Percentiles rank a stretch among this genome's conserved stretches.
Conservation (phyloP, 495 filamentous ascomycete species). For the Alectoria sarmentosa region DNA sequence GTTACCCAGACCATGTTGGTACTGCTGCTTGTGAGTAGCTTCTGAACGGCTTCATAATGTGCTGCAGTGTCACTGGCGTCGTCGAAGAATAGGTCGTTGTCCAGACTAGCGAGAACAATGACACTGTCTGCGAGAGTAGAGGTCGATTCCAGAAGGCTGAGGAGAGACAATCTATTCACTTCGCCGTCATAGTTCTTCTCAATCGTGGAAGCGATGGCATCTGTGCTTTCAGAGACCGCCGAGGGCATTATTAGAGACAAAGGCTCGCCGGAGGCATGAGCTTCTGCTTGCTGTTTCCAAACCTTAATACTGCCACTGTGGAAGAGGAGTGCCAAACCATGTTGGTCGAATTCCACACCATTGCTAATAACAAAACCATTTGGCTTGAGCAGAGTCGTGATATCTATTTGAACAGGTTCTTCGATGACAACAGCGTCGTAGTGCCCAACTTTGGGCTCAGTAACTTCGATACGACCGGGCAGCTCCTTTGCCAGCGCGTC, state of each 20-base stretch:
- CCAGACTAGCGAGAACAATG: constrained; percentile 23
- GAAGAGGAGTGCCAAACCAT: constrained; percentile 17
- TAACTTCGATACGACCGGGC: constrained; percentile 11
- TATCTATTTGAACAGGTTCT: constrained; percentile 8
- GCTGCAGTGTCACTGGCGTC: constrained; percentile 7
- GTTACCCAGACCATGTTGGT: constrained; percentile 22
- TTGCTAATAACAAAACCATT: constrained; percentile 21
- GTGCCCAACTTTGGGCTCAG: constrained; percentile 15
- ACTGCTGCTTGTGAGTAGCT: constrained; percentile 13
- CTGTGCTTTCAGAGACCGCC: constrained; percentile 15
- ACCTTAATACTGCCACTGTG: constrained; percentile 9
- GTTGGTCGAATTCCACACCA: constrained; percentile 1
- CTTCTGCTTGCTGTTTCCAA: constrained; percentile 9
- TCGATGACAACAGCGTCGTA: constrained; percentile 23
- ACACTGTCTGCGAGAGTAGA: constrained; percentile 17
- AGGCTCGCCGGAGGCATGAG: not conserved
- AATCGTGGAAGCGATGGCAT: constrained; percentile 15
- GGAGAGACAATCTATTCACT: constrained; percentile 1
- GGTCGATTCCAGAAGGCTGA: constrained; percentile 8
- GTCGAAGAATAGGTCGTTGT: constrained; percentile 21
- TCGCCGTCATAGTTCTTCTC: constrained; percentile 8
- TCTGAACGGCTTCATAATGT: constrained; percentile 20
- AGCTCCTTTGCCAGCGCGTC: constrained; percentile 12
- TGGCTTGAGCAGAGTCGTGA: constrained; percentile 17
- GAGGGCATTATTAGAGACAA: constrained; percentile 17